Base-by-base conservation (phyloP, 2,329 filamentous ascomycete genomes). In the Mycocentrospora acerina region DNA sequence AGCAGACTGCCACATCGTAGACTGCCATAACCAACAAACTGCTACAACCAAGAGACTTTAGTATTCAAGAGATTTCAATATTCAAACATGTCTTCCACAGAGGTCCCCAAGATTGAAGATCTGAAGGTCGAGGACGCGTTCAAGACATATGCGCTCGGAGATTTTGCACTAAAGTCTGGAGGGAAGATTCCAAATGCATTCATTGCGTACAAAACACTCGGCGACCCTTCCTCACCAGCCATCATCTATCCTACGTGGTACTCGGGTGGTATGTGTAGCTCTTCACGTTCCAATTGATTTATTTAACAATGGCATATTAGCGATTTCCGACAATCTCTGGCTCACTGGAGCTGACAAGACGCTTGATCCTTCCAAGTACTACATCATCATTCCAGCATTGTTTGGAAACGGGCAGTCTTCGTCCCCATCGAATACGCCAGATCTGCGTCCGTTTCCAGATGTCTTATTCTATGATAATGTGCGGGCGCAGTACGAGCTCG, bases 221-320 rank as follows among this genome's bases (percentile, higher is more conserved):
- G 87, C 14, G 72, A 82, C 39, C 61, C 78, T 0, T 75, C 70
- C 0, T 72, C 70, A 5, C 85, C 86, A 7, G 81, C 81, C 2
- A 79, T 90, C 41, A 77, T 90, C 44, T 90, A 90, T 57, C 87
- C 86, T 2, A 82, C 82, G 2, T 90, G 86, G 86, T 90, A 83
- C 61, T 83, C 80, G 13, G 82, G 82, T 42, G 50, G 75, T 79
- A 60, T 34, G 73, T 65, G 25, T 36, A 30, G 40, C n/a, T 16
- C 17, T 4, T 11, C n/a, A 8, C 12, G 9, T 27, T 13, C 13
- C 19, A 17, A 17, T 42, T 16, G 24, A 17, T 29, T 18, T 29
- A 12, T 32, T 28, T 22, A 42, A 27, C 32, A 29, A 37, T 24
- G 37, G 24, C 27, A 24, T 26, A 66, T 24, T 64, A 69, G 71